A percentile compares a stretch with the other conserved stretches of the same genome.
These are phyloP conservation scores for Pleurotus platypus DNA, from an alignment of 768 basidiomycete genomes.

Conservation along the genomic window DNA sequence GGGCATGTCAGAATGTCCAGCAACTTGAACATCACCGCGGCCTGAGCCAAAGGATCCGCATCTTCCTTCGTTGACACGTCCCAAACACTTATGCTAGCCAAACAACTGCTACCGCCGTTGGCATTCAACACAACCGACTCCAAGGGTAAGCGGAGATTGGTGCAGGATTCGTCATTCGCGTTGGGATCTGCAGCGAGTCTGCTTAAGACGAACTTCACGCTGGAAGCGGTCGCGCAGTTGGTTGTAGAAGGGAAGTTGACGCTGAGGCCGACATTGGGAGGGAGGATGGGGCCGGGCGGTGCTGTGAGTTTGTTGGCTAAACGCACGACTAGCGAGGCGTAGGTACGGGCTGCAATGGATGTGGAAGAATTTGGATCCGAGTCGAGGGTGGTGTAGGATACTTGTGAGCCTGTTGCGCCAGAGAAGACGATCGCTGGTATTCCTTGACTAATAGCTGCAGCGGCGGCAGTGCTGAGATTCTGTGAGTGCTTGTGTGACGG, in stretches of 20 bases:
- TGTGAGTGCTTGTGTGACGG: background rate
- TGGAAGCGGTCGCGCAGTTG: constrained; percentile 20
- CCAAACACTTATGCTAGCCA: constrained; percentile 27
- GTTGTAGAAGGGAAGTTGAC: constrained; percentile 29
- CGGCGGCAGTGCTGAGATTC: constrained; percentile 29
- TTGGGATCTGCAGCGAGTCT: constrained; percentile 18
- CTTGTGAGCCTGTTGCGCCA: constrained; percentile 25
- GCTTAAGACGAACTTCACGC: constrained; percentile 28
- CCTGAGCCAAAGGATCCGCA: constrained; percentile 23
- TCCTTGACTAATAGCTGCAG: constrained; percentile 29
- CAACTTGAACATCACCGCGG: constrained; percentile 21
- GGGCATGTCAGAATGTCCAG: constrained; percentile 16
- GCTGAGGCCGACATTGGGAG: constrained; percentile 25
- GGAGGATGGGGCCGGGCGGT: constrained; percentile 23
- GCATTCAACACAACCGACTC: constrained; percentile 25
- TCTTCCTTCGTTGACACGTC: constrained; percentile 26
- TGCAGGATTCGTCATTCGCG: constrained; percentile 29
- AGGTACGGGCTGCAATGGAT: constrained; percentile 24
- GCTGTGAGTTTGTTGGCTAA: constrained; percentile 20
- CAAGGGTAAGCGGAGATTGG: constrained; percentile 24
- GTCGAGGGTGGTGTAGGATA: constrained; percentile 34
- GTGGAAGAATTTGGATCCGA: constrained; percentile 20
- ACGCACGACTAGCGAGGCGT: constrained; percentile 24
- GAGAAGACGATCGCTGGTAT: constrained; percentile 34
- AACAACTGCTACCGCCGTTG: constrained; percentile 19